Evolutionary conservation across 2,329 filamentous ascomycete species (phyloP).

Genomic region (Fusarium beomiforme): DNA sequence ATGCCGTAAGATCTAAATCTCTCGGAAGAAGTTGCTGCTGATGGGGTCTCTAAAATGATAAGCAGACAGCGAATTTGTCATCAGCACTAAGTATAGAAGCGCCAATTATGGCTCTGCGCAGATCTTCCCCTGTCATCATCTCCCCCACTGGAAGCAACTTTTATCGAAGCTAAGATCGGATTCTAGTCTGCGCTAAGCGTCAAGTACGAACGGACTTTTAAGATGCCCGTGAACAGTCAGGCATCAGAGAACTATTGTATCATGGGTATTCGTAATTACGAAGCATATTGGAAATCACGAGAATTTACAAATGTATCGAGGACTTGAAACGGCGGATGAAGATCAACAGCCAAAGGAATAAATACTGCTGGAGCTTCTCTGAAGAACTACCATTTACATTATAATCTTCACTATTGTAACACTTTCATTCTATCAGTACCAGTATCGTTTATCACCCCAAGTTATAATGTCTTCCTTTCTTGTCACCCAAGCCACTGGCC

Average conservation of each 20-base stretch:
- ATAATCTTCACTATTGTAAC: background rate
- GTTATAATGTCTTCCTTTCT: constrained; percentile 46
- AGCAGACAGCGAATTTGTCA: background rate
- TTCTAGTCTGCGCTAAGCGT: background rate
- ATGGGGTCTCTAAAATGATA: background rate
- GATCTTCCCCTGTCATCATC: background rate
- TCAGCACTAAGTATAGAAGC: background rate
- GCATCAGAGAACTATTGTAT: background rate
- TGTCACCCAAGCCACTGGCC: constrained; percentile 49
- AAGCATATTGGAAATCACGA: background rate
- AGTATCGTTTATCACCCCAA: background rate
- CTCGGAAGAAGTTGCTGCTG: constrained; percentile 18
- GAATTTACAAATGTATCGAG: too few species aligned
- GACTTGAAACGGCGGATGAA: too few species aligned
- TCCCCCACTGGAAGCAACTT: constrained; percentile 25
- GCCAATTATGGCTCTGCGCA: background rate
- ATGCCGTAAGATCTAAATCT: background rate
- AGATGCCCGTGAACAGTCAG: background rate
- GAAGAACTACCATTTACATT: too few species aligned
- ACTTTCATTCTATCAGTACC: too few species aligned
- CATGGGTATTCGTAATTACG: background rate
- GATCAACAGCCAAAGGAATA: too few species aligned
- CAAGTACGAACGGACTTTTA: background rate
- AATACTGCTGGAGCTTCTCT: background rate
- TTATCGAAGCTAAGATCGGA: constrained; percentile 6